Percentiles rank a stretch among this genome's conserved stretches.
Conservation (phyloP, 2,329 filamentous ascomycete genomes). For the Paraphaeosphaeria sporulosa region DNA sequence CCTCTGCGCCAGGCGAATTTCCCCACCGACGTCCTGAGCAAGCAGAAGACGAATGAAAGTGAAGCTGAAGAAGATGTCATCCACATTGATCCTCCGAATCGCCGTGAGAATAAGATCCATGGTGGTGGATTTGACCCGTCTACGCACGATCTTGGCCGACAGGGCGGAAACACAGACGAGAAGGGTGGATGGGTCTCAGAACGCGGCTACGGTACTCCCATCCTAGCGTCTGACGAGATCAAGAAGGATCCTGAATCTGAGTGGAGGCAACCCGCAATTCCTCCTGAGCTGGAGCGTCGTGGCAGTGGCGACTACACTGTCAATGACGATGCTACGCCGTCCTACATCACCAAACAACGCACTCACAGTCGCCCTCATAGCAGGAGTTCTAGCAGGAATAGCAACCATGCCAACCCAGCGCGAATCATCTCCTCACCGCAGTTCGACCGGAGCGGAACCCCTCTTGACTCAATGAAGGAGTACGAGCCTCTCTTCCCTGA, state of each 20-base stretch:
- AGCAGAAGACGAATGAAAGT: conserved; percentile 50
- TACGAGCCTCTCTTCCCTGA: conserved; percentile 93
- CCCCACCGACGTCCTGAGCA: conserved; percentile 52
- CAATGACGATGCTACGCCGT: conserved; percentile 45
- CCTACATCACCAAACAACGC: conserved; percentile 59
- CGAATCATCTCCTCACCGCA: conserved; percentile 46
- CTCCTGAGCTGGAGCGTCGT: conserved; percentile 68
- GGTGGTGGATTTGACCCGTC: conserved; percentile 61
- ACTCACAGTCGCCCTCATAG: conserved; percentile 63
- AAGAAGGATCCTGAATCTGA: conserved; percentile 74
- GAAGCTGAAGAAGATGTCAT: conserved; percentile 69
- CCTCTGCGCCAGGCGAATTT: conserved; percentile 60
- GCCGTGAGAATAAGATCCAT: conserved; percentile 53
- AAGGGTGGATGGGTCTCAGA: conserved; percentile 64
- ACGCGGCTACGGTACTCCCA: conserved; percentile 74
- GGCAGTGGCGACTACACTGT: conserved; percentile 63
- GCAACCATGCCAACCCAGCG: conserved; percentile 64
- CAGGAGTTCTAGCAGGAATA: conserved; percentile 58
- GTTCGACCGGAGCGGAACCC: conserved; percentile 66
- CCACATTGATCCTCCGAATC: conserved; percentile 75
- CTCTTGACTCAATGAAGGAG: conserved; percentile 86
- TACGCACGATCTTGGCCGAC: conserved; percentile 59
- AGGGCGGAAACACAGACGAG: conserved; percentile 54
- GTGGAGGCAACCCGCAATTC: conserved; percentile 80
- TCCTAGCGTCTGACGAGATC: conserved; percentile 88